Percentiles rank a stretch among this genome's conserved stretches.
Conservation (phyloP, 352 stramenopile species). For the Phytophthora vignae region DNA sequence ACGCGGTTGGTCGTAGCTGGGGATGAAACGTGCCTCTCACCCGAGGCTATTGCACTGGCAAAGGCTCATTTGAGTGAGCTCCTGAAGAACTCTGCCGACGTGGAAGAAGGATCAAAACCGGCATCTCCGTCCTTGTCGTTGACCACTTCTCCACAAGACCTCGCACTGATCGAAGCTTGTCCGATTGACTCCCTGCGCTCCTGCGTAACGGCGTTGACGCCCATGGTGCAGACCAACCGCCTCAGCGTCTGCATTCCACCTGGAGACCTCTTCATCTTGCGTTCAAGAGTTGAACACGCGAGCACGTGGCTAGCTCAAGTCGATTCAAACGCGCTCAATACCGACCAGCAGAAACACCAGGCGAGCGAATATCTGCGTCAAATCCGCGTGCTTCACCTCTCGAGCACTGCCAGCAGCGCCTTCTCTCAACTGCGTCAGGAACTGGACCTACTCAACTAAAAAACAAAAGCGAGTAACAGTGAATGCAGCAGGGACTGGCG, state of each 20-base stretch:
- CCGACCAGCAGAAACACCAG: constrained; percentile 4
- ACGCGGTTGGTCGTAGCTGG: constrained; percentile 22
- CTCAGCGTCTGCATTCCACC: constrained; percentile 31
- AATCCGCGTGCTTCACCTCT: constrained; percentile 31
- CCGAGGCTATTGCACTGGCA: constrained; percentile 32
- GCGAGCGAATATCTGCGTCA: constrained; percentile 27
- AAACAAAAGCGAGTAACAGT: constrained; percentile 13
- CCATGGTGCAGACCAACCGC: constrained; percentile 26
- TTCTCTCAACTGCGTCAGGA: constrained; percentile 28
- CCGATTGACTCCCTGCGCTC: constrained; percentile 23
- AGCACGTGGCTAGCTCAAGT: constrained; percentile 30
- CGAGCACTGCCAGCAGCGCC: constrained; percentile 27
- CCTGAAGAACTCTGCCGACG: not conserved
- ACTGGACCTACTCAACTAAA: constrained; percentile 23
- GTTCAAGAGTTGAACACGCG: constrained; percentile 22
- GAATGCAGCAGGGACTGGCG: not conserved
- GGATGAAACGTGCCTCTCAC: constrained; percentile 42
- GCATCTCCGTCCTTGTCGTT: not conserved
- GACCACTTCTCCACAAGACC: not conserved
- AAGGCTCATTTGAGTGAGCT: constrained; percentile 19
- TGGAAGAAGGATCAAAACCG: not conserved
- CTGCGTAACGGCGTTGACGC: constrained; percentile 19
- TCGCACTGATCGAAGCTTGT: not conserved
- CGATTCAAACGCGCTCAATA: not conserved
- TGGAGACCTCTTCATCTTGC: constrained; percentile 31